Evolutionary conservation across 2,329 filamentous ascomycete genomes (phyloP).

Genomic region (Hypoxylon sp.): DNA sequence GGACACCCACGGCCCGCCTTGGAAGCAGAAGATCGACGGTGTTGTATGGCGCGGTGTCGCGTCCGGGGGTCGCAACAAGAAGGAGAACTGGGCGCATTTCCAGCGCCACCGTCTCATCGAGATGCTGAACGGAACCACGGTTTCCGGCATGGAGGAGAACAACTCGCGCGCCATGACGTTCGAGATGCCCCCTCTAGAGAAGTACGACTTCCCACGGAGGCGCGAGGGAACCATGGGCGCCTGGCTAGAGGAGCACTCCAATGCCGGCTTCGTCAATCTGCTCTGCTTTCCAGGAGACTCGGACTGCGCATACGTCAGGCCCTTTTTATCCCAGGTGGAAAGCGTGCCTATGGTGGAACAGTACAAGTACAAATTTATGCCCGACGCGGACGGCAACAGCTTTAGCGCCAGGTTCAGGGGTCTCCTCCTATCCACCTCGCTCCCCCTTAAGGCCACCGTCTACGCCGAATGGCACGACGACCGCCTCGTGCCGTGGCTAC

Average conservation of each 20-base stretch:
- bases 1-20: constrained; percentile 64
- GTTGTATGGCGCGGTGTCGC: constrained; percentile 74
- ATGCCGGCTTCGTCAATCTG: constrained; percentile 49
- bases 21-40: constrained; percentile 67
- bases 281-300: constrained; percentile 47
- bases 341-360: constrained; percentile 51
- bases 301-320: constrained; percentile 45
- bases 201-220: constrained; percentile 58
- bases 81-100: constrained; percentile 74
- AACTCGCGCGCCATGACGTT: constrained; percentile 60
- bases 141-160: constrained; percentile 60
- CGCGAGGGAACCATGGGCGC: constrained; percentile 45
- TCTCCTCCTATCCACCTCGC: constrained; percentile 66
- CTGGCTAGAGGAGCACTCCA: constrained; percentile 45
- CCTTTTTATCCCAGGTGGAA: constrained; percentile 40
- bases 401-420: constrained; percentile 63
- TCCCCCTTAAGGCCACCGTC: constrained; percentile 71
- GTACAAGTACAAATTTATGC: constrained; percentile 64
- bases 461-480: constrained; percentile 74
- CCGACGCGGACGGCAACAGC: constrained; percentile 70
- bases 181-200: constrained; percentile 55
- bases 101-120: constrained; percentile 78
- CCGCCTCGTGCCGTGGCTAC: constrained; percentile 69
- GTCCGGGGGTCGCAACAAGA: constrained; percentile 66
- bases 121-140: constrained; percentile 74